phyloP scores from a whole-genome alignment of 2,329 filamentous ascomycete genomes.

The Metarhizium brunneum region DNA sequence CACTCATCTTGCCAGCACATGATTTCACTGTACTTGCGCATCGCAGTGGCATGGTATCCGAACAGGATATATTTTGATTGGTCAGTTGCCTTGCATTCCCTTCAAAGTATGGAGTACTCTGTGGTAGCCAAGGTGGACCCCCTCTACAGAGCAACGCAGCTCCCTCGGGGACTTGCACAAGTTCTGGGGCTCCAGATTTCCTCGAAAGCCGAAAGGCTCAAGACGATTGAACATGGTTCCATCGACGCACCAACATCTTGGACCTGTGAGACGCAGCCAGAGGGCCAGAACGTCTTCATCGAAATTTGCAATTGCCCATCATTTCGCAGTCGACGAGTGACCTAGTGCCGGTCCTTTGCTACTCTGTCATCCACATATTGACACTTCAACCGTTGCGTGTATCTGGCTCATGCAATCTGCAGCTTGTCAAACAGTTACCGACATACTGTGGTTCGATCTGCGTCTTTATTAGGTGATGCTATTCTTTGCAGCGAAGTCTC shows the following conservation, averaged over 20 bases:
- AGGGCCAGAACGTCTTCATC: neutral
- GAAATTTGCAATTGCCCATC: neutral
- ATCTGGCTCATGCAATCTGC: neutral
- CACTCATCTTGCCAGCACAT: too few species aligned
- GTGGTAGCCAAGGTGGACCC: too few species aligned
- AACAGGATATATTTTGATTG: too few species aligned
- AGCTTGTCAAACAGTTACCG: too few species aligned
- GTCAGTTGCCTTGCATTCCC: too few species aligned
- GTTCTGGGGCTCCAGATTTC: neutral
- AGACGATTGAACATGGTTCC: neutral
- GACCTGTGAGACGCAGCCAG: neutral
- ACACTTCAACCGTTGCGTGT: too few species aligned
- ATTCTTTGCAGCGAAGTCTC: too few species aligned
- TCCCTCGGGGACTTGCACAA: neutral
- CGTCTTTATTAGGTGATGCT: too few species aligned
- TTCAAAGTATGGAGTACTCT: too few species aligned
- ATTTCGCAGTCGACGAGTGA: neutral
- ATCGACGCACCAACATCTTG: neutral
- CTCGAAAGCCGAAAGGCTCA: neutral
- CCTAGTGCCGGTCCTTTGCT: neutral
- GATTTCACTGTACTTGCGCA: too few species aligned
- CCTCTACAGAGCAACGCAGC: neutral
- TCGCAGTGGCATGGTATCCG: too few species aligned
- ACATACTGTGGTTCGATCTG: too few species aligned
- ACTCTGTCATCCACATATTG: neutral